Evolutionary conservation across 2,329 filamentous ascomycete genomes (phyloP).

Genomic region (Niveomyces coronatus): DNA sequence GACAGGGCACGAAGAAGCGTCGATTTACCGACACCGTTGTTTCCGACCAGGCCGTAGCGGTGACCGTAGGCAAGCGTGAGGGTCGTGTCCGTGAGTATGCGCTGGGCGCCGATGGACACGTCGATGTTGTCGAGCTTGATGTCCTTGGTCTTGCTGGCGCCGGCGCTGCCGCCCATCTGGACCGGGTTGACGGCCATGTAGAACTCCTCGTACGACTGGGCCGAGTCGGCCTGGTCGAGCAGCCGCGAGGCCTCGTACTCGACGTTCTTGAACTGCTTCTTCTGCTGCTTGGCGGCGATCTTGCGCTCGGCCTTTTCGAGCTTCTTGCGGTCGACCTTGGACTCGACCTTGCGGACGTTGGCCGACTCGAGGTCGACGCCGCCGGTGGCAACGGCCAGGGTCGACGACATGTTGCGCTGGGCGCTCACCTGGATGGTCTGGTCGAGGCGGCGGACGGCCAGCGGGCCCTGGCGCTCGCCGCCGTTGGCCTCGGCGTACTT

Average conservation of each 20-base stretch:
- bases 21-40: constrained; percentile 98
- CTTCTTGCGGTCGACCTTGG: constrained; percentile 96
- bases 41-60: constrained; percentile 92
- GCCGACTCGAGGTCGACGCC: constrained; percentile 89
- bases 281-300: constrained; percentile 95
- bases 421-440: constrained; percentile 91
- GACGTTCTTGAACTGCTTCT: constrained; percentile 96
- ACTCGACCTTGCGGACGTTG: constrained; percentile 88
- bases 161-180: constrained; percentile 64
- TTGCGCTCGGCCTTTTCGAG: constrained; percentile 97
- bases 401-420: constrained; percentile 93
- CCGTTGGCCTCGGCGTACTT: constrained; percentile 68
- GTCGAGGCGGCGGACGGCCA: constrained; percentile 74
- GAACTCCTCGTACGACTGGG: constrained; percentile 96
- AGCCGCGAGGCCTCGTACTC: constrained; percentile 93
- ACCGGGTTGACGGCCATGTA: constrained; percentile 99
- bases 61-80: constrained; percentile 86
- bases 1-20: constrained; percentile 89
- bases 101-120: constrained; percentile 77
- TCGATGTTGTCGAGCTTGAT: constrained; percentile 97
- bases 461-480: constrained; percentile 60
- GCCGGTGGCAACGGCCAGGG: constrained; percentile 73
- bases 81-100: constrained; percentile 84
- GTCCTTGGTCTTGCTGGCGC: constrained; percentile 88
- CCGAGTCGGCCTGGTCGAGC: constrained; percentile 68